Evolutionary conservation across 1,139 yeast species (phyloP), one percentile per base, ranked within the genome.

Genomic region (Eremothecium cymbalariae): DNA sequence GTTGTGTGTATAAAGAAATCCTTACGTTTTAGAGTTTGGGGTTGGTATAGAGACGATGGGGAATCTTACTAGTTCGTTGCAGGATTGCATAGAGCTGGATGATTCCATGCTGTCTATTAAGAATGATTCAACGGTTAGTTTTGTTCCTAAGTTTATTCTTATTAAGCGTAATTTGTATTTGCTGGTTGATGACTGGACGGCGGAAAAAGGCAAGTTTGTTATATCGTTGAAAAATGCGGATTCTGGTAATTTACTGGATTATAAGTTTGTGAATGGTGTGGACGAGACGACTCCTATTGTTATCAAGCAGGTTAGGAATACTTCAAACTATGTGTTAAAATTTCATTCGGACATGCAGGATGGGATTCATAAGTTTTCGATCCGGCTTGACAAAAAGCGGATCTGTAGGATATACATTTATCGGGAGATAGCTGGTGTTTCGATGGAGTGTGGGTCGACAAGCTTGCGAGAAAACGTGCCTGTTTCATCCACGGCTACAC

Each of bases 401-500:
- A 14, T 27, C 8, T 27, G 30, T 18, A 16, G 30, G 5, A 18
- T 27, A 18, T 16, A 27, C 7, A 14, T 27, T n/a, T 27, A 27
- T 6, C n/a, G 12, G 5, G 24, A 21, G 12, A 4, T 11, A 4
- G 21, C n/a, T 4, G 21, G 21, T 4, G 21, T 16, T 9, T 19
- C 19, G 4, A 14, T 3, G 4, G n/a, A n/a, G n/a, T n/a, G n/a
- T n/a, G n/a, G n/a, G n/a, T n/a, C n/a, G n/a, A n/a, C n/a, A n/a
- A n/a, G n/a, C n/a, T n/a, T n/a, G n/a, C n/a, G n/a, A n/a, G 5
- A 16, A n/a, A 6, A 16, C 12, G 15, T 4, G 8, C 24, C 58
- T 40, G 45, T 62, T 35, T 48, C 61, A 27, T 55, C 54, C 38
- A 55, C 64, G 34, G 60, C 62, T 49, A 70, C 66, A 57, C 70